These are phyloP conservation scores for Fraxinus xanthoxyloides DNA, from an alignment of 305 asterid species.

Conservation along the genomic window DNA sequence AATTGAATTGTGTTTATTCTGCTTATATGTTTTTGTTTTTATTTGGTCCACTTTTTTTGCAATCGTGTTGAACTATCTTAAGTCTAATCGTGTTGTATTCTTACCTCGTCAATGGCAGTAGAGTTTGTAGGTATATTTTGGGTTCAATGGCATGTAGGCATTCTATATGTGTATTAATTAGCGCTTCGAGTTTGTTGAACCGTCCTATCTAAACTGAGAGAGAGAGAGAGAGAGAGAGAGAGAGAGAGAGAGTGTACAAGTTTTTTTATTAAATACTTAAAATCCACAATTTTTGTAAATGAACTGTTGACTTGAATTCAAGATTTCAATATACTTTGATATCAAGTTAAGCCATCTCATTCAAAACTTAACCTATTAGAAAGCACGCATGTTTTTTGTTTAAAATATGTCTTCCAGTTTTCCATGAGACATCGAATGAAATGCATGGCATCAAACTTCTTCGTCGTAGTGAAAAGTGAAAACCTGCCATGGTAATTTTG, in stretches of 20 bases:
- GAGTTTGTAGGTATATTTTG: not conserved
- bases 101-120: not conserved
- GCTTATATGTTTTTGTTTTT: not conserved
- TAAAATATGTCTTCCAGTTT: not conserved
- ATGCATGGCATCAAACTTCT: not conserved
- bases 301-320: not conserved
- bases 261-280: not conserved
- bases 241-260: not conserved
- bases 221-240: not conserved
- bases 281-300: not conserved
- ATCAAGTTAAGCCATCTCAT: not conserved
- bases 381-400: not conserved
- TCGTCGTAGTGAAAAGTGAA: not conserved
- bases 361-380: not conserved
- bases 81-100: not conserved
- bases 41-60: not conserved
- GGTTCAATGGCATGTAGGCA: not conserved
- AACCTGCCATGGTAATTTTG: not conserved
- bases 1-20: not conserved
- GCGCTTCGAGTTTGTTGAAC: not conserved
- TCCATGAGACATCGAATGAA: not conserved
- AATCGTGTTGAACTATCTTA: not conserved
- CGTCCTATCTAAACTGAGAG: not conserved
- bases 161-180: not conserved
- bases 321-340: not conserved